Evolutionary conservation across 1,139 yeast genomes (phyloP), one percentile per base, ranked within the genome.

Genomic region (Suhomyces kunorum): DNA sequence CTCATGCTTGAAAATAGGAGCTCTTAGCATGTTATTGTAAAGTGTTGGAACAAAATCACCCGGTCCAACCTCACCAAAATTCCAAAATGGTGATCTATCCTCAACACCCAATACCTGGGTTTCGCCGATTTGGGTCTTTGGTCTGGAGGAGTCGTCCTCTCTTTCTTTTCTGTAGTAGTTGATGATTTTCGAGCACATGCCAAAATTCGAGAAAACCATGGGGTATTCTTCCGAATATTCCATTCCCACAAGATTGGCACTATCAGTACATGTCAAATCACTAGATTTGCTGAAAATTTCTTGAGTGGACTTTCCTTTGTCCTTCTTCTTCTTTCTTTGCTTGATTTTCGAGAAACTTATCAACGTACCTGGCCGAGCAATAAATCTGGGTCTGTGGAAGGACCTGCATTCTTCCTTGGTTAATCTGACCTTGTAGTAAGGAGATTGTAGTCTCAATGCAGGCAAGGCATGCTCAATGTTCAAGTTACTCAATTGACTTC

Each of bases 1-100:
- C 29, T 88, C 95, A 56, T 94, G 98, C 55, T 83, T 82, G 67
- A 88, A 92, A 3, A 92, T 78, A 0, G 99, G 98, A 0, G 99
- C 98, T 46, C 98, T 72, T 6, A 85, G 65, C 85, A 94, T 83
- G 51, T 89, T 86, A 59, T 92, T 94, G 64, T 94, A 94, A 39
- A 92, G 66, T 0, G 98, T 87, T 1, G 98, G 98, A 2, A 90
- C 97, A 44, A 88, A 80, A 52, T 85, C 88, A 3, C 98, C 99
- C 2, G 90, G 87, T 37, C 89, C 96, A 11, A 94, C 98, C 63
- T 86, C 87, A 2, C 99, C 99, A 68, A 89, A 94, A 59, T 90
- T 92, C 98, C 98, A 94, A 58, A 92, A 94, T 9, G 99, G 98
- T 9, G 96, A 87, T 52, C 95, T 76, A 62, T 94, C 99, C 56